These are phyloP conservation scores for Nemania bipapillata DNA, from an alignment of 2,329 filamentous ascomycete species.

Conservation along the genomic window DNA sequence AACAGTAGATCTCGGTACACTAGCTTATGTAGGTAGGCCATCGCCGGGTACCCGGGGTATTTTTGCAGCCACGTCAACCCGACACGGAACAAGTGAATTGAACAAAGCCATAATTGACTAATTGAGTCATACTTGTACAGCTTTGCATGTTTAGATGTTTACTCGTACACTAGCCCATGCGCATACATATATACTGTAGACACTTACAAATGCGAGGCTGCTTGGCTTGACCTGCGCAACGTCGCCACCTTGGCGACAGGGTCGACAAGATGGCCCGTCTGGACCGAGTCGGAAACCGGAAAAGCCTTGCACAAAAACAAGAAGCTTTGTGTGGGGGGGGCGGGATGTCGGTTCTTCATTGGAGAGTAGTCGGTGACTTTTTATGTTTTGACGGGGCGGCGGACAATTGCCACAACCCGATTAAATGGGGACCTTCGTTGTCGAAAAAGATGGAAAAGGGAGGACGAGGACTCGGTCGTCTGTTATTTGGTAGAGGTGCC, in stretches of 20 bases:
- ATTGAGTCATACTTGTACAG: not conserved
- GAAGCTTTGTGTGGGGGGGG: not conserved
- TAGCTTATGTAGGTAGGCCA: not conserved
- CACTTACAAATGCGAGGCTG: not conserved
- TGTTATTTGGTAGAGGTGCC: not conserved
- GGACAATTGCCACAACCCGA: conserved; percentile 34
- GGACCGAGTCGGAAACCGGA: not conserved
- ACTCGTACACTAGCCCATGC: not conserved
- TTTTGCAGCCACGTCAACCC: not conserved
- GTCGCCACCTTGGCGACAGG: not conserved
- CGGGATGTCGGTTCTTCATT: conserved; percentile 28
- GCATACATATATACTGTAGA: not conserved
- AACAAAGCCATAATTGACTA: not conserved
- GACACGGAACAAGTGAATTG: not conserved
- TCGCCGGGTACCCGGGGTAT: not conserved
- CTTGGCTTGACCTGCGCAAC: not conserved
- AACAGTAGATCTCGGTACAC: not conserved
- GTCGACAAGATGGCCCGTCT: not conserved
- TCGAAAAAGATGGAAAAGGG: conserved; percentile 10
- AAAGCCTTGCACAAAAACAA: not conserved
- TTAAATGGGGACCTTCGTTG: conserved; percentile 15
- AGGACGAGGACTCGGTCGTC: conserved; percentile 5
- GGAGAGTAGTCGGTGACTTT: conserved; percentile 5
- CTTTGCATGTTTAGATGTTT: not conserved
- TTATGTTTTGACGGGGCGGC: conserved; percentile 20